Conservation (phyloP, 2,329 filamentous ascomycete species). For the Exophiala oligosperma region DNA sequence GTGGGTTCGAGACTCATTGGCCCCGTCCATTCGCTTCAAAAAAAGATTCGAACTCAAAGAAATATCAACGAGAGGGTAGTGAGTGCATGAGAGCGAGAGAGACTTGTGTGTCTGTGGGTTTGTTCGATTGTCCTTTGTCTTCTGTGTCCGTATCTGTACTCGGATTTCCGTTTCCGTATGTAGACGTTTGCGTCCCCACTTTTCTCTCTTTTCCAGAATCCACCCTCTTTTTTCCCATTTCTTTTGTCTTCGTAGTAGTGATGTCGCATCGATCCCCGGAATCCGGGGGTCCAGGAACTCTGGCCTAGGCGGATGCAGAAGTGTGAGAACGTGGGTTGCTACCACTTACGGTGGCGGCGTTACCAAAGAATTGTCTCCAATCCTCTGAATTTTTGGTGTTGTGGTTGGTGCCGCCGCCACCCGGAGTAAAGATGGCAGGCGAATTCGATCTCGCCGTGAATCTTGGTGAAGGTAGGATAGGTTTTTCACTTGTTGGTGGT, state of each 20-base stretch:
- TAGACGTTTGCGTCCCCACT: too few species aligned
- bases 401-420: background rate
- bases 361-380: constrained; percentile 23
- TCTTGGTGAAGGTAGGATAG: background rate
- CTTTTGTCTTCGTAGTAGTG: background rate
- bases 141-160: too few species aligned
- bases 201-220: background rate
- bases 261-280: too few species aligned
- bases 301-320: background rate
- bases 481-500: background rate
- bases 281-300: background rate
- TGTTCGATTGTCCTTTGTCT: too few species aligned
- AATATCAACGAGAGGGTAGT: too few species aligned
- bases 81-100: too few species aligned
- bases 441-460: background rate
- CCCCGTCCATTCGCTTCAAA: too few species aligned
- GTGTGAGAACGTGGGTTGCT: background rate
- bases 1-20: too few species aligned
- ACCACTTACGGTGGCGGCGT: background rate
- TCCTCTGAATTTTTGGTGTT: constrained; percentile 15
- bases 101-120: too few species aligned
- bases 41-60: too few species aligned
- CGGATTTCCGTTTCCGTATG: too few species aligned
- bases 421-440: background rate
- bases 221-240: too few species aligned